Evolutionary conservation across 129 eudicot species (phyloP), one percentile per base, ranked within the genome.

Genomic region (Chrysanthemum makinoi): DNA sequence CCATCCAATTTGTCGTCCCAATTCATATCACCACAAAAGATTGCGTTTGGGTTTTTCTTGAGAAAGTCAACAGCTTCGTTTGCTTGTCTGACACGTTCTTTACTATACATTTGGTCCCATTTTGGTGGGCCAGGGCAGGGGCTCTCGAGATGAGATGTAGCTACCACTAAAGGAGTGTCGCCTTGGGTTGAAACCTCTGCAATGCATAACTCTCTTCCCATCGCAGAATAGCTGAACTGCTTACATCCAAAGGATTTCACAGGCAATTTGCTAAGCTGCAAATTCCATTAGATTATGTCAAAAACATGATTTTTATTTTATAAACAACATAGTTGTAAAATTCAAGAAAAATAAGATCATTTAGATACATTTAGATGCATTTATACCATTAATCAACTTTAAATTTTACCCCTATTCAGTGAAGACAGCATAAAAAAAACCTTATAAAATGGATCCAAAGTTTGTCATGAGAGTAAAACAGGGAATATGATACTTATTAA

Each of bases 1-100:
- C 98, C 96, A n/a, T 94, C 98, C 75, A 85, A 70, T 63, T 89
- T 89, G 77, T 94, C 98, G 54, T 89, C 95, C 96, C 98, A 94
- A 80, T 94, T 94, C 98, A 89, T 89, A 56, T 94, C 98, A n/a
- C 96, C 98, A 24, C 96, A 85, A 50, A 94, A 89, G 13, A 94
- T 79, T 1, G 78, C 97, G 17, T 94, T 94, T 0, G 70, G 85
- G 66, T 85, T 49, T 30, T 73, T 57, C 39, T 82, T 71, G 19
- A 94, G 98, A 64, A 77, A 76, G 68, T 65, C 80, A 11, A 94
- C 71, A 18, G 98, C 88, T 72, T 94, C 96, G 4, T 82, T 84
- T 43, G 96, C 98, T 73, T 94, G 98, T 15, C 64, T 68, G 5
- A 89, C 96, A 1, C 98, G 90, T 70, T 94, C 98, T 77, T 86